These are phyloP conservation scores for Middelhovenomyces tepae DNA, from an alignment of 805 yeast species.

Conservation along the genomic window DNA sequence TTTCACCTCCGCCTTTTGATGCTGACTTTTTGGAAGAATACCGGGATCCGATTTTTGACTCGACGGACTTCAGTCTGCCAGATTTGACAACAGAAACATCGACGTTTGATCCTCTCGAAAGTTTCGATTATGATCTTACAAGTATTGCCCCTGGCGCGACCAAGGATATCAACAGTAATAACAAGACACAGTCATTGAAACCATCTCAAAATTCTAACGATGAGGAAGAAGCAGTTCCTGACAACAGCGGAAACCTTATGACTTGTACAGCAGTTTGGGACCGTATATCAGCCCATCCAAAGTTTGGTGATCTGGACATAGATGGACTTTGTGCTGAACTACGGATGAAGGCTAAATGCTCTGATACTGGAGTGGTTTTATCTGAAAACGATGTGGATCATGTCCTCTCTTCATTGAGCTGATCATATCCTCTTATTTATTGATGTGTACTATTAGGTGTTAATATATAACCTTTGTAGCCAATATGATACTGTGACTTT, in stretches of 20 bases:
- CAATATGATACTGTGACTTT: no score
- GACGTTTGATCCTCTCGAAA: conserved; percentile 30
- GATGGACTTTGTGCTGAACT: conserved; percentile 88
- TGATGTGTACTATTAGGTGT: no score
- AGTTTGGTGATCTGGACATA: conserved; percentile 85
- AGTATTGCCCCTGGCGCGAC: conserved; percentile 15
- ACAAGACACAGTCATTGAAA: conserved; percentile 5
- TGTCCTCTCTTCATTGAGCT: conserved; percentile 25
- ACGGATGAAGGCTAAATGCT: conserved; percentile 88
- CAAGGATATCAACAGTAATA: conserved; percentile 8
- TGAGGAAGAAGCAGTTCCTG: conserved; percentile 23
- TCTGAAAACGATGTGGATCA: conserved; percentile 70
- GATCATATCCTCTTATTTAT: no score
- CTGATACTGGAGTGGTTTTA: conserved; percentile 85
- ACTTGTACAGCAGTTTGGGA: conserved; percentile 95
- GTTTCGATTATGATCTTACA: no score
- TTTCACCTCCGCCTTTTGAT: conserved; percentile 23
- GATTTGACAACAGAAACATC: conserved; percentile 28
- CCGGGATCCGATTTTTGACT: conserved; percentile 25
- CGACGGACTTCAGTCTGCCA: conserved; percentile 22
- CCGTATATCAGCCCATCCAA: conserved; percentile 87
- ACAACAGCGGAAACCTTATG: conserved; percentile 29
- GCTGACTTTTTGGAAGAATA: conserved; percentile 21
- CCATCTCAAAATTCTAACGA: background rate
- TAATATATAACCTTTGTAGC: no score